Evolutionary conservation across 208 protist species (phyloP).

Genomic region (Trypanosoma congolense): DNA sequence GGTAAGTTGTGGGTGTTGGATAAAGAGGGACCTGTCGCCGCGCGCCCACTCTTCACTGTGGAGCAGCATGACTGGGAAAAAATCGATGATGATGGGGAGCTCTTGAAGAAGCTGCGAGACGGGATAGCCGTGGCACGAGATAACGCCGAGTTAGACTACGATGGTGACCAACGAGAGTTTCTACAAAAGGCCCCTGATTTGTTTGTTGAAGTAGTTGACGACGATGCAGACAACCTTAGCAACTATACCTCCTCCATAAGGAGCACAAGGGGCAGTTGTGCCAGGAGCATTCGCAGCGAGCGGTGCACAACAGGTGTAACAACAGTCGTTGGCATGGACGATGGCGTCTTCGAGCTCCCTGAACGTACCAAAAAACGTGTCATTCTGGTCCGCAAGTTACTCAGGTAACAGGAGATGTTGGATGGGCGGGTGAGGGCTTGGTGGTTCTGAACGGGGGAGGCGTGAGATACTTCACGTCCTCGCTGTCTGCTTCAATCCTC

Average conservation of each 20-base stretch:
- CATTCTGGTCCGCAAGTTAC: conserved; percentile 51
- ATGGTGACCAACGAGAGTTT: conserved; percentile 56
- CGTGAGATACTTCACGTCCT: conserved; percentile 39
- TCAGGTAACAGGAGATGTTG: conserved; percentile 37
- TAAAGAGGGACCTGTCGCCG: conserved; percentile 21
- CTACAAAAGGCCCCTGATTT: conserved; percentile 79
- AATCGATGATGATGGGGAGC: not conserved
- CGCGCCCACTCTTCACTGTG: conserved; percentile 7
- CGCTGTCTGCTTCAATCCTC: conserved; percentile 69
- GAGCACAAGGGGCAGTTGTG: not conserved
- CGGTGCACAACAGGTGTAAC: not conserved
- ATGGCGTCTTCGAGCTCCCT: not conserved
- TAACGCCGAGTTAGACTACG: conserved; percentile 46
- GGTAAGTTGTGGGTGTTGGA: conserved; percentile 53
- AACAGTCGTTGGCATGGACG: not conserved
- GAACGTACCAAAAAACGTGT: conserved; percentile 24
- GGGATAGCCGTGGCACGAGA: conserved; percentile 17
- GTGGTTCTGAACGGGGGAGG: conserved; percentile 34
- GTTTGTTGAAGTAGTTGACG: conserved; percentile 41
- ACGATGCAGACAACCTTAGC: conserved; percentile 5
- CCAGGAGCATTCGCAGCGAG: not conserved
- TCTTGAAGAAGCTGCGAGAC: conserved; percentile 25
- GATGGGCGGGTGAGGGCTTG: conserved; percentile 68
- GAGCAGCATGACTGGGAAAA: conserved; percentile 20
- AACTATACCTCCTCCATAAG: not conserved